Evolutionary conservation across 805 yeast species (phyloP).

Genomic region (Kluyveromyces siamensis): DNA sequence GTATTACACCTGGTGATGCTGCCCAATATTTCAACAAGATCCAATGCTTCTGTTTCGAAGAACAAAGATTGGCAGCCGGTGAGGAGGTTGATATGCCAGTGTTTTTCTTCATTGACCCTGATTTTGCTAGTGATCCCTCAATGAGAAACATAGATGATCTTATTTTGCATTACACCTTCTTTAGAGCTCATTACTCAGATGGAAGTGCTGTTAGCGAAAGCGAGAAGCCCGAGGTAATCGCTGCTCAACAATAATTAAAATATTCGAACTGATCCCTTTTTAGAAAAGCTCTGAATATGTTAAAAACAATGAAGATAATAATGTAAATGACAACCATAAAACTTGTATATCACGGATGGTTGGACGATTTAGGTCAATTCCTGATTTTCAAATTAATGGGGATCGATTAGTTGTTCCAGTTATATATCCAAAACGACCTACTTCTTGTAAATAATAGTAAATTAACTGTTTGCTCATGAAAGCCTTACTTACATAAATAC

Average conservation of each 20-base stretch:
- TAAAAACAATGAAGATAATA: too few relatives aligned
- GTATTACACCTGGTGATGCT: constrained; percentile 92
- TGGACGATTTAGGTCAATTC: neutral
- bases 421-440: neutral
- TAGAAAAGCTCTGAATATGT: too few relatives aligned
- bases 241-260: neutral
- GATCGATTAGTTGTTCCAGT: neutral
- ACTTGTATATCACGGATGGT: too few relatives aligned
- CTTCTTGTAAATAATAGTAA: neutral
- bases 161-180: constrained; percentile 86
- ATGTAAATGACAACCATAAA: too few relatives aligned
- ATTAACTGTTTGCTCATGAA: neutral
- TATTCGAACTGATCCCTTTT: neutral
- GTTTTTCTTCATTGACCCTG: constrained; percentile 94
- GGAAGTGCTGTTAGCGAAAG: constrained; percentile 28
- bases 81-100: constrained; percentile 99
- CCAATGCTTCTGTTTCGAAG: constrained; percentile 97
- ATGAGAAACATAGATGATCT: constrained; percentile 88
- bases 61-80: constrained; percentile 85
- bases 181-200: constrained; percentile 45
- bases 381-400: neutral
- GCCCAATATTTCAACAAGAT: constrained; percentile 95
- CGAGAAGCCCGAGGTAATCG: neutral
- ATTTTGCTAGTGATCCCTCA: constrained; percentile 83
- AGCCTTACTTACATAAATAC: neutral